These are phyloP conservation scores for Pythium folliculosum DNA, from an alignment of 352 stramenopile species.

Conservation along the genomic window DNA sequence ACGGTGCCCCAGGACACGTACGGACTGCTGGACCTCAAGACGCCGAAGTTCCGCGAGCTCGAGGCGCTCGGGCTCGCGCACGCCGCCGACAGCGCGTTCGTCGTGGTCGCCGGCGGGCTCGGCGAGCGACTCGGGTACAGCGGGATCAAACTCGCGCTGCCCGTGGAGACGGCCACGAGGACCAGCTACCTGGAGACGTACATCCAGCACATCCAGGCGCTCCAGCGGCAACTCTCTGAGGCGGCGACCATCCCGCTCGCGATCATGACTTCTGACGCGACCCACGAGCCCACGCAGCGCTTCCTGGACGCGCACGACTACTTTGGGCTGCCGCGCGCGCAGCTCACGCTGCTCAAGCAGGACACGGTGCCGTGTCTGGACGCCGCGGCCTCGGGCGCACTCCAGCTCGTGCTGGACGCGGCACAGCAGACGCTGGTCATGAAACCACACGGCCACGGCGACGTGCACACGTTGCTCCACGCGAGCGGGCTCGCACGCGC, in stretches of 20 bases:
- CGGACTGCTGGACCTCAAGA: constrained; percentile 34
- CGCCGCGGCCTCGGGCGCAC: constrained; percentile 24
- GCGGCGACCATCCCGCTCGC: constrained; percentile 82
- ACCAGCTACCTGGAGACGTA: constrained; percentile 94
- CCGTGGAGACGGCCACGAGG: constrained; percentile 91
- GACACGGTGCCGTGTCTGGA: constrained; percentile 94
- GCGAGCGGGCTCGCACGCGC: constrained; percentile 61
- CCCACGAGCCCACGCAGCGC: constrained; percentile 86
- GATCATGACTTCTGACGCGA: constrained; percentile 99
- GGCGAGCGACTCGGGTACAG: constrained; percentile 96
- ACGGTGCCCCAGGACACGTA: constrained; percentile 42
- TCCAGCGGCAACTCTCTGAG: constrained; percentile 55
- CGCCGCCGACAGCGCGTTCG: constrained; percentile 89
- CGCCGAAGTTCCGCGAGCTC: constrained; percentile 44
- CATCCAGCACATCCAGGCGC: constrained; percentile 92
- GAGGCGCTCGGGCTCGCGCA: constrained; percentile 54
- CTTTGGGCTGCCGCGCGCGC: constrained; percentile 92
- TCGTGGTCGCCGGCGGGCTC: constrained; percentile 96
- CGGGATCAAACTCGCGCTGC: constrained; percentile 96
- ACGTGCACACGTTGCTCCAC: constrained; percentile 96
- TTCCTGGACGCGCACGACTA: constrained; percentile 91
- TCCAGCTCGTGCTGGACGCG: constrained; percentile 22
- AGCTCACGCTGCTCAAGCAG: constrained; percentile 97
- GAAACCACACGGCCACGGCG: constrained; percentile 98
- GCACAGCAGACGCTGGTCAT: constrained; percentile 61